Percentiles rank a stretch among this genome's conserved stretches.
Conservation (phyloP, 352 stramenopile genomes). For the Phytophthora meadii region DNA sequence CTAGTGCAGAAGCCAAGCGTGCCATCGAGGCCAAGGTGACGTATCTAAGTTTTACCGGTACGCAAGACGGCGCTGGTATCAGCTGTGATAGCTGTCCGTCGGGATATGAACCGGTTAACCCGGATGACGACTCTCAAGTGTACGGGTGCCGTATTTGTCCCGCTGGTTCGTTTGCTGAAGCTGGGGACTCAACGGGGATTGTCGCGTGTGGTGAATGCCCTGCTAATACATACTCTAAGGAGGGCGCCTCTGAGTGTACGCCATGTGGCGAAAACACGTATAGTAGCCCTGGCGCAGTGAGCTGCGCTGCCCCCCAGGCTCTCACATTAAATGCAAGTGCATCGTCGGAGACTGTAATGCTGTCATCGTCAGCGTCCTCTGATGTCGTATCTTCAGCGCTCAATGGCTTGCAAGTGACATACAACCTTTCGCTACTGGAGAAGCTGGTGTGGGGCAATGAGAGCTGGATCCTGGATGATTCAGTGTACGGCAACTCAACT, state of each 20-base stretch:
- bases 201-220: constrained; percentile 61
- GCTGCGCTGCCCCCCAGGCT: constrained; percentile 55
- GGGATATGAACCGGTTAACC: constrained; percentile 52
- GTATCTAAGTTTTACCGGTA: constrained; percentile 60
- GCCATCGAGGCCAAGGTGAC: constrained; percentile 60
- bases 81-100: constrained; percentile 58
- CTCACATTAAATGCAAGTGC: constrained; percentile 51
- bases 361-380: constrained; percentile 37
- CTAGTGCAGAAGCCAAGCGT: constrained; percentile 46
- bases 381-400: constrained; percentile 33
- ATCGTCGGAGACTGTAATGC: constrained; percentile 9
- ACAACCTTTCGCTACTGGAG: constrained; percentile 81
- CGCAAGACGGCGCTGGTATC: constrained; percentile 57
- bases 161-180: constrained; percentile 55
- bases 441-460: constrained; percentile 74
- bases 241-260: constrained; percentile 56
- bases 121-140: constrained; percentile 35
- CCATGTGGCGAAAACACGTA: constrained; percentile 74
- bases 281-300: constrained; percentile 45
- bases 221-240: constrained; percentile 64
- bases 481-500: constrained; percentile 40
- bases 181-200: constrained; percentile 40
- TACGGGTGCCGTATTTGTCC: constrained; percentile 64
- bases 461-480: constrained; percentile 57
- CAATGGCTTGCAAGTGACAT: constrained; percentile 50